A percentile compares a stretch with the other conserved stretches of the same genome.
phyloP scores from a whole-genome alignment of 2,329 filamentous ascomycete genomes.

The Purpureocillium takamizusanense region DNA sequence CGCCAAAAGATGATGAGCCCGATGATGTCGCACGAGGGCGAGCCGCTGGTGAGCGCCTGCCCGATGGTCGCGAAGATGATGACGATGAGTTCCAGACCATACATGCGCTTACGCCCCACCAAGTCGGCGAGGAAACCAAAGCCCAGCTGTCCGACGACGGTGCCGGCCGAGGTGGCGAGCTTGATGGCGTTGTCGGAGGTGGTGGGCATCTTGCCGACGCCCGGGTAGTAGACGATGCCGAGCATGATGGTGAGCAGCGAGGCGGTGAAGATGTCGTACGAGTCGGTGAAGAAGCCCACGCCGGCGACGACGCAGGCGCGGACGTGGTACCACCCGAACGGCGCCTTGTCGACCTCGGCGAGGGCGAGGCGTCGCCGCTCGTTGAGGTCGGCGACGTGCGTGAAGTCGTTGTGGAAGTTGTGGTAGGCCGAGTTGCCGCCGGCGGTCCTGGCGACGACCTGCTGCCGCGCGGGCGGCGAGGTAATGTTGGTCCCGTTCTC shows the following conservation, averaged over 20 bases:
- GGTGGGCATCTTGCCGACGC: slow-evolving; percentile 50
- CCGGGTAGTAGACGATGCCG: slow-evolving; percentile 66
- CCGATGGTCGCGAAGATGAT: slow-evolving; percentile 73
- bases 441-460: slow-evolving; percentile 33
- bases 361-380: slow-evolving; percentile 72
- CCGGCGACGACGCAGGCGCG: slow-evolving; percentile 69
- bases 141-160: slow-evolving; percentile 71
- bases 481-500: not conserved
- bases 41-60: slow-evolving; percentile 57
- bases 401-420: slow-evolving; percentile 70
- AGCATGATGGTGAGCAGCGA: slow-evolving; percentile 67
- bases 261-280: slow-evolving; percentile 75
- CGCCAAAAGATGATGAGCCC: slow-evolving; percentile 73
- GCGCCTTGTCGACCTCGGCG: slow-evolving; percentile 72
- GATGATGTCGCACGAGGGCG: slow-evolving; percentile 52
- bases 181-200: slow-evolving; percentile 75
- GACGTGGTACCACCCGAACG: slow-evolving; percentile 79
- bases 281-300: slow-evolving; percentile 83
- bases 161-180: slow-evolving; percentile 73
- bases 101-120: slow-evolving; percentile 62
- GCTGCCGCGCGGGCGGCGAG: slow-evolving; percentile 6
- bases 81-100: slow-evolving; percentile 70
- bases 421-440: slow-evolving; percentile 65
- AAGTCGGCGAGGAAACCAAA: slow-evolving; percentile 74
- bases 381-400: slow-evolving; percentile 58